These are phyloP conservation scores for Calycina herbarum DNA, from an alignment of 2,329 filamentous ascomycete species.

Conservation along the genomic window DNA sequence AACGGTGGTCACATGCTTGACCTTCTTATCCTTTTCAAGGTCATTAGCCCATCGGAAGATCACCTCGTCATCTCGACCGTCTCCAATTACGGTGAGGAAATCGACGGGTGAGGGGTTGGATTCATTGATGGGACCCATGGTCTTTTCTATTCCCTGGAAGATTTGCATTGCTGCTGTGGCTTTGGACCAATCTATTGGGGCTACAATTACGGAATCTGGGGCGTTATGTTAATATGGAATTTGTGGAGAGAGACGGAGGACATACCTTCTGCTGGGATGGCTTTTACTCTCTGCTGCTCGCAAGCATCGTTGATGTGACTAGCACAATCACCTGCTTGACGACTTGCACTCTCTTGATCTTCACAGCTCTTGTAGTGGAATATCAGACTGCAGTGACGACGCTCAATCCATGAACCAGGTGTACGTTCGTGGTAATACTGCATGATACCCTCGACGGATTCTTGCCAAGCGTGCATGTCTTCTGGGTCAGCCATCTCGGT, in stretches of 20 bases:
- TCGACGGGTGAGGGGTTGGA: slow-evolving; percentile 56
- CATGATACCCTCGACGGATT: slow-evolving; percentile 77
- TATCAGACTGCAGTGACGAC: slow-evolving; percentile 86
- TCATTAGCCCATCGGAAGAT: slow-evolving; percentile 94
- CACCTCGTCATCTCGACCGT: slow-evolving; percentile 89
- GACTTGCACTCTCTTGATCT: slow-evolving; percentile 71
- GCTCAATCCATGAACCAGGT: slow-evolving; percentile 83
- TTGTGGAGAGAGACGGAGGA: background rate
- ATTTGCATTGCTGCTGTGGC: slow-evolving; percentile 76
- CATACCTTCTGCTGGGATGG: slow-evolving; percentile 68
- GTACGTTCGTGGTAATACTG: slow-evolving; percentile 88
- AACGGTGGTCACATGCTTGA: slow-evolving; percentile 77
- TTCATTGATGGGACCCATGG: slow-evolving; percentile 37
- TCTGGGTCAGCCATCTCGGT: slow-evolving; percentile 71
- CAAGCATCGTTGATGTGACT: slow-evolving; percentile 96
- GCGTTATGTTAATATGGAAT: slow-evolving; percentile 14
- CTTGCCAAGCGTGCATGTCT: slow-evolving; percentile 76
- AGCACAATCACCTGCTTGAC: slow-evolving; percentile 85
- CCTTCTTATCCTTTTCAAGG: slow-evolving; percentile 56
- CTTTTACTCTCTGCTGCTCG: slow-evolving; percentile 78
- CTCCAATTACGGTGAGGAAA: slow-evolving; percentile 86
- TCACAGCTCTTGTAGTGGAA: slow-evolving; percentile 87
- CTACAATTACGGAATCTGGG: slow-evolving; percentile 71
- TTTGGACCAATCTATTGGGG: slow-evolving; percentile 86
- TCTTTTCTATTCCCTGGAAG: slow-evolving; percentile 57